Evolutionary conservation across 176 grass and related monocot genomes (phyloP).

Genomic region (barley (Hordeum vulgare)): DNA sequence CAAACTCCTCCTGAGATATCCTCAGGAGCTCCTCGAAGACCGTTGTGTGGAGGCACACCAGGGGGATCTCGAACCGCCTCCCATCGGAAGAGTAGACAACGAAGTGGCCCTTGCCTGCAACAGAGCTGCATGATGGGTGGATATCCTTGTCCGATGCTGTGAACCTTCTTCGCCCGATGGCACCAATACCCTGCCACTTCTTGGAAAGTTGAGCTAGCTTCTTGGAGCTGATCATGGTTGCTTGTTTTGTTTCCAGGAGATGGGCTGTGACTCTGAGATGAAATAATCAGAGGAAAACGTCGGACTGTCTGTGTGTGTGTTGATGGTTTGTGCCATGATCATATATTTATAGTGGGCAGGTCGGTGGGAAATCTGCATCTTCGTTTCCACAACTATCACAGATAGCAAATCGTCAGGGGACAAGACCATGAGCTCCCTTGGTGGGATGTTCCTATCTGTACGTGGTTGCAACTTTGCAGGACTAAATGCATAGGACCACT

Average conservation of each 20-base stretch:
- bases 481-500: conserved; percentile 18
- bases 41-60: conserved; percentile 33
- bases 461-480: not conserved
- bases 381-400: too few relatives aligned
- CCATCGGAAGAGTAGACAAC: conserved; percentile 32
- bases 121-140: conserved; percentile 19
- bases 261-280: not conserved
- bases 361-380: not conserved
- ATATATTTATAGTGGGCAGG: conserved; percentile 25
- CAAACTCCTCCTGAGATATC: conserved; percentile 53
- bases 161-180: conserved; percentile 43
- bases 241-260: not conserved
- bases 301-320: not conserved
- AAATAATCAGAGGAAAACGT: not conserved
- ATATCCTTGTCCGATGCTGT: conserved; percentile 14
- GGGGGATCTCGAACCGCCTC: conserved; percentile 51
- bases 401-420: conserved; percentile 27
- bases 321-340: conserved; percentile 8
- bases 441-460: not conserved
- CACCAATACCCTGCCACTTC: conserved; percentile 58
- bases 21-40: conserved; percentile 54
- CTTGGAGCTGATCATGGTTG: conserved; percentile 50
- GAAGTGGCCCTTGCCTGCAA: conserved; percentile 56
- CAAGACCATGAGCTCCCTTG: conserved; percentile 24
- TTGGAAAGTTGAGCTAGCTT: conserved; percentile 58